A percentile compares a stretch with the other conserved stretches of the same genome.
These are phyloP conservation scores for Dioscorea alata DNA, from an alignment of 106 monocot genomes.

Conservation along the genomic window DNA sequence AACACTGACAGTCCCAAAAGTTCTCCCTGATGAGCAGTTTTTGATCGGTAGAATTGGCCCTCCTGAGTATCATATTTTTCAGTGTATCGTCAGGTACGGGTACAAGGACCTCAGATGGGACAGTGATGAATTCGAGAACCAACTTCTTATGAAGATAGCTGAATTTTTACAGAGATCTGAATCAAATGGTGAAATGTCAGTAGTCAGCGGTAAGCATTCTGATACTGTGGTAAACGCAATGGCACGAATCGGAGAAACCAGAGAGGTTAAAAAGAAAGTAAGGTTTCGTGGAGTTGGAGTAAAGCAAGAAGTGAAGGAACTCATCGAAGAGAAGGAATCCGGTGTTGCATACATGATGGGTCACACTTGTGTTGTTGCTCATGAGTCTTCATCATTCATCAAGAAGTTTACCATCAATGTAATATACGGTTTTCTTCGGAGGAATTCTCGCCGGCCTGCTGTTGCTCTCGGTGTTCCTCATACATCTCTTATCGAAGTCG, in stretches of 20 bases:
- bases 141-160: slow-evolving; percentile 48
- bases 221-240: slow-evolving; percentile 8
- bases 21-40: slow-evolving; percentile 41
- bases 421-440: slow-evolving; percentile 57
- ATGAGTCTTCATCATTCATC: slow-evolving; percentile 32
- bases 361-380: slow-evolving; percentile 43
- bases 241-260: background rate
- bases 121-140: slow-evolving; percentile 51
- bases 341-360: slow-evolving; percentile 83
- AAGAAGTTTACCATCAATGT: slow-evolving; percentile 53
- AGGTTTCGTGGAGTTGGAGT: slow-evolving; percentile 9
- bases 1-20: slow-evolving; percentile 40
- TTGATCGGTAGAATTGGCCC: slow-evolving; percentile 44
- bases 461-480: slow-evolving; percentile 46
- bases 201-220: slow-evolving; percentile 14
- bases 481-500: slow-evolving; percentile 60
- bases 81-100: slow-evolving; percentile 57
- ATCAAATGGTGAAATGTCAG: background rate
- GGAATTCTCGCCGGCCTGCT: slow-evolving; percentile 51
- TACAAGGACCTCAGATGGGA: slow-evolving; percentile 59
- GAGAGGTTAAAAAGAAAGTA: slow-evolving; percentile 15
- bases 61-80: slow-evolving; percentile 29
- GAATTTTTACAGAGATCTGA: slow-evolving; percentile 35
- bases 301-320: slow-evolving; percentile 42
- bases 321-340: slow-evolving; percentile 51